Conservation (phyloP, 345 rosid species). For the Murraya koenigii region DNA sequence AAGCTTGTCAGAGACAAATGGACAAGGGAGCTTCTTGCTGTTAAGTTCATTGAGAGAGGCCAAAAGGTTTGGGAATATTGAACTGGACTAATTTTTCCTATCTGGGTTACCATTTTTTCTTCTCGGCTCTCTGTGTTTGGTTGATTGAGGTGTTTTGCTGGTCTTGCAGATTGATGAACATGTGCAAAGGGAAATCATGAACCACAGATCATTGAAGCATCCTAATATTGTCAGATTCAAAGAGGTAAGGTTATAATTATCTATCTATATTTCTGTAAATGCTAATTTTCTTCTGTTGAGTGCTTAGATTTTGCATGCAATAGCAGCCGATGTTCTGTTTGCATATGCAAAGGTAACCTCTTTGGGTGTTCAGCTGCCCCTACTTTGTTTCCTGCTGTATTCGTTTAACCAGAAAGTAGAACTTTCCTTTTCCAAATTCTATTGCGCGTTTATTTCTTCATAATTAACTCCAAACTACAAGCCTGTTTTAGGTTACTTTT, state of each 20-base stretch:
- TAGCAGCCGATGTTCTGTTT: background rate
- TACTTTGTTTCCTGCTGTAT: no score
- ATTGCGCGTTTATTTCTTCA: background rate
- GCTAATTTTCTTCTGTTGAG: background rate
- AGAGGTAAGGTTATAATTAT: constrained; percentile 36
- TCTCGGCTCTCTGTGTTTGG: background rate
- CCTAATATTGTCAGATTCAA: constrained; percentile 71
- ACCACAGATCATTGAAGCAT: constrained; percentile 70
- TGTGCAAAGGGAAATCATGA: constrained; percentile 72
- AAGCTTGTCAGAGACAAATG: constrained; percentile 53
- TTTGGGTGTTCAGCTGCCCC: background rate
- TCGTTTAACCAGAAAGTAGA: background rate
- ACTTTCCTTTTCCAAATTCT: background rate
- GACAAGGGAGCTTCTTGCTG: constrained; percentile 54
- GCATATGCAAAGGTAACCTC: background rate
- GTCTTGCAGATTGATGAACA: constrained; percentile 64
- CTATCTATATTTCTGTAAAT: background rate
- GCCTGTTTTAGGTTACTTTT: background rate
- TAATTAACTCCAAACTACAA: background rate
- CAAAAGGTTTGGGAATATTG: constrained; percentile 35
- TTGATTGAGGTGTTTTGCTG: constrained; percentile 8
- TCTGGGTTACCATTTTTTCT: background rate
- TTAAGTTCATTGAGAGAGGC: constrained; percentile 67
- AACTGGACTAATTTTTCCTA: background rate
- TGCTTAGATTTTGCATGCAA: background rate